These are phyloP conservation scores for Saturnispora besseyi DNA, from an alignment of 805 yeast genomes.

Conservation along the genomic window DNA sequence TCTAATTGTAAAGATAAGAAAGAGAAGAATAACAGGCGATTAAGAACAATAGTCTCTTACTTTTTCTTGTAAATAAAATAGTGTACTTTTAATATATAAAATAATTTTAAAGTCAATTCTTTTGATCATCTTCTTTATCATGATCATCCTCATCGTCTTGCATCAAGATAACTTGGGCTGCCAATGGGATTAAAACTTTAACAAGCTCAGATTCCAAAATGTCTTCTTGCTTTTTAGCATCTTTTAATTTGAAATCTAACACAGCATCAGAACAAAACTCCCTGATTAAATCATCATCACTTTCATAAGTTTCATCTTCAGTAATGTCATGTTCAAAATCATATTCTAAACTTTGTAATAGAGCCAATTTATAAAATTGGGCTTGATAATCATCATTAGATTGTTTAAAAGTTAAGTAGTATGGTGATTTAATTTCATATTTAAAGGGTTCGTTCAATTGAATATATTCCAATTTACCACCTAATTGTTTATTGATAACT, in stretches of 20 bases:
- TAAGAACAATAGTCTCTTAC: not conserved
- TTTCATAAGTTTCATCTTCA: constrained; percentile 19
- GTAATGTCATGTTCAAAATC: constrained; percentile 26
- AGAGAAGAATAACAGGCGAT: not conserved
- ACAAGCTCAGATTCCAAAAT: constrained; percentile 22
- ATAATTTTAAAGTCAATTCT: not conserved
- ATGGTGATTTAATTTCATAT: constrained; percentile 30
- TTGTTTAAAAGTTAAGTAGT: constrained; percentile 18
- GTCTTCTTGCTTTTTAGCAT: constrained; percentile 11
- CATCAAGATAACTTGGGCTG: constrained; percentile 26
- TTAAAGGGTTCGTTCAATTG: constrained; percentile 22
- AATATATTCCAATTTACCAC: constrained; percentile 17
- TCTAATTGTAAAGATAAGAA: constrained; percentile 7
- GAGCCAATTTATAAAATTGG: constrained; percentile 26
- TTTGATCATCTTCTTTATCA: constrained; percentile 1
- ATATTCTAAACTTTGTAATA: constrained; percentile 30
- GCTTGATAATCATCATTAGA: constrained; percentile 16
- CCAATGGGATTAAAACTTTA: constrained; percentile 28
- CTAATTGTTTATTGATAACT: constrained; percentile 19
- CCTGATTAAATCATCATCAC: constrained; percentile 23
- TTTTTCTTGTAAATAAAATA: not conserved
- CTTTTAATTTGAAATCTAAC: constrained; percentile 16
- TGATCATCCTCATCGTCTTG: constrained; percentile 12
- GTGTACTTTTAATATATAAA: not conserved
- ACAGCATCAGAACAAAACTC: constrained; percentile 25